phyloP scores from a whole-genome alignment of 768 basidiomycete genomes.

The Dioszegia hungarica region DNA sequence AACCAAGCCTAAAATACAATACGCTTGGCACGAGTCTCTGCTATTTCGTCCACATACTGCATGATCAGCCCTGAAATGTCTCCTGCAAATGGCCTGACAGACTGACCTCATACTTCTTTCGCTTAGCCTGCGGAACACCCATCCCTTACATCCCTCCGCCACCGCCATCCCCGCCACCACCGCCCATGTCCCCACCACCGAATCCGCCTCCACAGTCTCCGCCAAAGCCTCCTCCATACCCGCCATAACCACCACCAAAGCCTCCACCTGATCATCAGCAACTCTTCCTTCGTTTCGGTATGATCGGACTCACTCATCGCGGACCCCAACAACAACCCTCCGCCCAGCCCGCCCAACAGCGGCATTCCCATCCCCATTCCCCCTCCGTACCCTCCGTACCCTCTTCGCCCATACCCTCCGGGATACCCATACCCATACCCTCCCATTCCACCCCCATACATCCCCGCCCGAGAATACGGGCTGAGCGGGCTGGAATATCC shows the following conservation, averaged over 20 bases:
- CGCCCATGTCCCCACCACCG: background rate
- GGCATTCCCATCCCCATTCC: slow-evolving; percentile 8
- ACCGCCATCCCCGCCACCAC: background rate
- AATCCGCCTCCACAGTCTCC: background rate
- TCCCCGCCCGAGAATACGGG: background rate
- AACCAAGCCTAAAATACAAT: too few species aligned
- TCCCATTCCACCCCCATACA: background rate
- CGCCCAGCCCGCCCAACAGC: slow-evolving; percentile 1
- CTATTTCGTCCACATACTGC: too few species aligned
- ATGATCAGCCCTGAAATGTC: too few species aligned
- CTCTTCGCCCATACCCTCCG: slow-evolving; percentile 21
- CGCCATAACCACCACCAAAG: background rate
- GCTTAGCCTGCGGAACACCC: too few species aligned
- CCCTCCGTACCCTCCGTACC: slow-evolving; percentile 7
- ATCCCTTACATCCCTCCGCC: background rate
- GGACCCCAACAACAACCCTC: background rate
- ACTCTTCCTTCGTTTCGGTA: background rate
- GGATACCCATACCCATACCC: slow-evolving; percentile 18
- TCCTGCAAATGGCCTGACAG: too few species aligned
- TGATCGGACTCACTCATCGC: slow-evolving; percentile 1
- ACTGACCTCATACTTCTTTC: background rate
- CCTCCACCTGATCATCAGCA: background rate
- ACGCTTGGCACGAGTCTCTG: too few species aligned
- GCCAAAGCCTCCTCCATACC: slow-evolving; percentile 3
- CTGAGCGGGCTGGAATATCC: slow-evolving; percentile 27